A percentile compares a stretch with the other conserved stretches of the same genome.
Conservation (phyloP, 768 basidiomycete genomes). For the Boletus speciosus region DNA sequence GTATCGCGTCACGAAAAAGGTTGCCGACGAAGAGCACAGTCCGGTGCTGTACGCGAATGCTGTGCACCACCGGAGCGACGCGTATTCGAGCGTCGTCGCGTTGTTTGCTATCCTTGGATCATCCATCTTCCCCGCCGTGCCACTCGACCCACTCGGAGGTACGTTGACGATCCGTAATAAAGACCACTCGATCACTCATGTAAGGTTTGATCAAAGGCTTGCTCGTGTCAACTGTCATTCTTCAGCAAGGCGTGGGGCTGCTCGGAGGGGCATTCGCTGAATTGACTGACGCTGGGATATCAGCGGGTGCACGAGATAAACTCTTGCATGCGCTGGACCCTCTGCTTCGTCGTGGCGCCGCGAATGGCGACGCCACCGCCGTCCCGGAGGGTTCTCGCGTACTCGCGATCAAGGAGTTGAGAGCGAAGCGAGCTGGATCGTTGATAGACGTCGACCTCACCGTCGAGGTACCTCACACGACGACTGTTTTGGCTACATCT, state of each 20-base stretch:
- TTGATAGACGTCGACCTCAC: conserved; percentile 80
- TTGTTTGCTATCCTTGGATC: conserved; percentile 90
- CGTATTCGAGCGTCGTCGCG: conserved; percentile 88
- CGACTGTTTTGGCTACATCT: conserved; percentile 58
- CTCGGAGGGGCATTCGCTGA: conserved; percentile 72
- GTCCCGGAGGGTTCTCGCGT: conserved; percentile 25
- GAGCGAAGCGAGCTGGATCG: conserved; percentile 77
- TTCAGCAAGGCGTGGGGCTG: conserved; percentile 70
- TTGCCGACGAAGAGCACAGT: conserved; percentile 88
- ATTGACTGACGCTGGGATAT: conserved; percentile 80
- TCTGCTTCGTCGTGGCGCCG: conserved; percentile 37
- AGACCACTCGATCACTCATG: conserved; percentile 5
- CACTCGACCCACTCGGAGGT: conserved; percentile 95
- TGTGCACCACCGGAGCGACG: conserved; percentile 95
- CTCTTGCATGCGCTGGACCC: conserved; percentile 59
- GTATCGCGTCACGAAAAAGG: conserved; percentile 82
- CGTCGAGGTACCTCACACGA: conserved; percentile 58
- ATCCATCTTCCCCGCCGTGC: conserved; percentile 78
- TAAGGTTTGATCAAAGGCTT: conserved; percentile 49
- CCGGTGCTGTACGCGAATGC: conserved; percentile 96
- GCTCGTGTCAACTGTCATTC: conserved; percentile 85
- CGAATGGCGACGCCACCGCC: conserved; percentile 17
- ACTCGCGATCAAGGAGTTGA: conserved; percentile 50
- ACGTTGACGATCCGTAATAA: conserved; percentile 17
- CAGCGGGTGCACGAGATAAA: conserved; percentile 46